Evolutionary conservation across 331 rosid genomes (phyloP), one percentile per base, ranked within the genome.

Genomic region (Telfairia occidentalis): DNA sequence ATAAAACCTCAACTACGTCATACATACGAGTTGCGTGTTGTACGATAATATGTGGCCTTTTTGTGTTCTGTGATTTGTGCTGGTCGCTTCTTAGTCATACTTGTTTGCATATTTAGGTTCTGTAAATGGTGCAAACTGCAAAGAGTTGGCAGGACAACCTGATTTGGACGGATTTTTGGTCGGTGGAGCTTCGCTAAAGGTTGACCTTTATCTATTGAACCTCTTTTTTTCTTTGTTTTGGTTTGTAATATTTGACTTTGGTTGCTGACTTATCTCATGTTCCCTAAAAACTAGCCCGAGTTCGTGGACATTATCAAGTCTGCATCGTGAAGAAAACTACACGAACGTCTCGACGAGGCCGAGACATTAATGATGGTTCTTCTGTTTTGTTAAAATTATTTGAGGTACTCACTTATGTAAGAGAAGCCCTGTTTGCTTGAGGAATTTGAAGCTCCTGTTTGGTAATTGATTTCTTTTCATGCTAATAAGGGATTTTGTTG

Each of bases 171-270:
- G 96, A 58, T 93, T 93, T 88, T 87, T 93, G 85, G 97, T 91
- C 53, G 98, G 97, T 5, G 97, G 98, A 83, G 98, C 98, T 85
- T 93, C 98, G 63, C 83, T 90, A 35, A 88, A 93, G 96, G 96
- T 92, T 57, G n/a, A n/a, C n/a, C n/a, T n/a, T n/a, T 18, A 29
- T 48, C 1, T 18, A 40, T 26, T 1, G 8, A 11, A 40, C 55
- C 45, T 43, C 8, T 46, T 29, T 19, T 2, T 10, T 46, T 66
- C 26, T 65, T 45, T 37, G 5, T 6, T 6, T 53, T 52, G 42
- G 5, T 71, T 50, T 15, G 55, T 6, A 71, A 67, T 7, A 19
- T 78, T 61, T 23, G 58, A 3, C 78, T 69, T 80, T 19, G 73
- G 53, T 60, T 34, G 37, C 81, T 74, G 72, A 84, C 77, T 42